Conservation (phyloP, 768 basidiomycete genomes). For the Pholiota molesta region DNA sequence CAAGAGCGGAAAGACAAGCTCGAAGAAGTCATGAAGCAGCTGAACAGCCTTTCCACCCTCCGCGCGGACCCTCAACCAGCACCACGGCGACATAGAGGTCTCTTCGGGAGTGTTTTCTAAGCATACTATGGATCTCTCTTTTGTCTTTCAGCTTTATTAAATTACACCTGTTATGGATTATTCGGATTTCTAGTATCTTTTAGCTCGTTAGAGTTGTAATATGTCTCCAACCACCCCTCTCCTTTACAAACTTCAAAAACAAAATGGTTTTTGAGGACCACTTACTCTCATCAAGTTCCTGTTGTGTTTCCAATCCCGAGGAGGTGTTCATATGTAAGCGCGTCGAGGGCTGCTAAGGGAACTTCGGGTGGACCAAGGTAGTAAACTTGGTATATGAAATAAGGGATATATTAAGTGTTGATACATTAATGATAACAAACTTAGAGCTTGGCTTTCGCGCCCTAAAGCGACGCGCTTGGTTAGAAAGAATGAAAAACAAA, state of each 20-base stretch:
- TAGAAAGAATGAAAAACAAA: not conserved
- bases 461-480: constrained; percentile 23
- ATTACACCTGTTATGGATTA: constrained; percentile 14
- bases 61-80: constrained; percentile 80
- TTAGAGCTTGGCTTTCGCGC: constrained; percentile 51
- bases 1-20: constrained; percentile 98
- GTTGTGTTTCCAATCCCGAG: too few relatives aligned
- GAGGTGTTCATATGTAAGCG: too few relatives aligned
- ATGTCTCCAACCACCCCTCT: constrained; percentile 13
- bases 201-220: constrained; percentile 8
- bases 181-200: constrained; percentile 13
- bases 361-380: not conserved
- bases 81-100: constrained; percentile 73
- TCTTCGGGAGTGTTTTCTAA: constrained; percentile 78
- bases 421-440: constrained; percentile 7
- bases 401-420: constrained; percentile 12
- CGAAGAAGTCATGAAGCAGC: constrained; percentile 96
- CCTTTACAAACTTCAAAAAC: constrained; percentile 1
- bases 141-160: constrained; percentile 4
- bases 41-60: constrained; percentile 88
- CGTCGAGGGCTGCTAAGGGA: not conserved
- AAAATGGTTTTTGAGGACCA: not conserved
- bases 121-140: constrained; percentile 10
- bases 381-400: constrained; percentile 7
- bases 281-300: not conserved